Evolutionary conservation across 2,329 filamentous ascomycete genomes (phyloP), one percentile per base, ranked within the genome.

Genomic region (Fusarium buharicum): DNA sequence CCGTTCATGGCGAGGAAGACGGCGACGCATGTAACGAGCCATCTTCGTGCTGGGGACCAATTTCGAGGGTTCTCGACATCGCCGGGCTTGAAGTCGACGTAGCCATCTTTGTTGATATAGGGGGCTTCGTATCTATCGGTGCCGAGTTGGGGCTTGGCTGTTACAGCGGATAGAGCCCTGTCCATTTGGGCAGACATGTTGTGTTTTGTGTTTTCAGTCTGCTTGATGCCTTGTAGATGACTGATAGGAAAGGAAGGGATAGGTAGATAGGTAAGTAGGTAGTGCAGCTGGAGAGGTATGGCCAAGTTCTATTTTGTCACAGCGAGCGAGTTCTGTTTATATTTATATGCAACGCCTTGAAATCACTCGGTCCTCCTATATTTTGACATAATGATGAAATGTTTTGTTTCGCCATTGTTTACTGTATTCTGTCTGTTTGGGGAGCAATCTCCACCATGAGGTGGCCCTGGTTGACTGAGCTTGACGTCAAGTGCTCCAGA

Each of bases 1-100:
- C 82, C 82, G 64, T 85, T 86, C 62, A 84, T 76, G 33, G 84
- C 82, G 14, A 83, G 76, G n/a, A 79, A 50, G 8, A 82, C 76
- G 20, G 77, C 67, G 24, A 74, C 68, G 9, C 77, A 49, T 6
- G 81, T 82, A 45, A 83, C 74, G 54, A 70, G 74, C 62, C 74
- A 73, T 24, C 79, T 73, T n/a, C 80, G 73, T 3, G 62, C 31
- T 1, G 51, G 67, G 9, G 76, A 75, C 81, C 82, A 84, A 73
- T 83, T 78, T 63, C 79, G 64, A 43, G 82, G 77, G 72, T 82
- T 79, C 62, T 84, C 79, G 53, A 84, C 74, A 63, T 86, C 84
- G 20, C 74, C 75, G 0, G 79, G 78, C 6, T 73, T 71, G 60
- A 86, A 86, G 67, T 80, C 79, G 62, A 86, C 72, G 49, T 80